These are phyloP conservation scores for Acanthamoeba polyphaga DNA, from an alignment of 208 protist genomes.

Conservation along the genomic window DNA sequence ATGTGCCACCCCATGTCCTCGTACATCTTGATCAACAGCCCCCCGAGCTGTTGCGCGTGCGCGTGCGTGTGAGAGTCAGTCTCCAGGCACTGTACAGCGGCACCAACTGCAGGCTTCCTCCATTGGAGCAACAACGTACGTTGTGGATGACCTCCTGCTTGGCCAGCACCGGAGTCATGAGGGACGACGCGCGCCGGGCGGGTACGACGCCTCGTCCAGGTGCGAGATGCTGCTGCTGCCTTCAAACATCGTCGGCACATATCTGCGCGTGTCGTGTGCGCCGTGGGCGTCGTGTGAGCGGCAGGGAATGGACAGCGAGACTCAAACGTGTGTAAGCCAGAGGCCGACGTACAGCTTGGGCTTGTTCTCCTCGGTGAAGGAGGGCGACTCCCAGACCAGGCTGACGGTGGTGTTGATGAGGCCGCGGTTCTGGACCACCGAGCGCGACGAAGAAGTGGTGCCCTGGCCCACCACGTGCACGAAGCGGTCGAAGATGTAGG, in stretches of 20 bases:
- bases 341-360: conserved; percentile 43
- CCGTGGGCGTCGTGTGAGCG: too few relatives aligned
- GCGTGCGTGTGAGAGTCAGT: neutral
- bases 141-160: conserved; percentile 59
- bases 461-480: conserved; percentile 29
- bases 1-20: conserved; percentile 66
- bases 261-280: neutral
- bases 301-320: neutral
- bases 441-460: neutral
- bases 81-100: neutral
- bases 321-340: neutral
- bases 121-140: neutral
- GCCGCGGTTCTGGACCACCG: neutral
- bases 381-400: conserved; percentile 34
- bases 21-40: conserved; percentile 56
- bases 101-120: too few relatives aligned
- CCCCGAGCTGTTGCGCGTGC: neutral
- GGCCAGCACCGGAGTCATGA: conserved; percentile 56
- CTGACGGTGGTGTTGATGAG: neutral
- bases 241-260: conserved; percentile 17
- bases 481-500: conserved; percentile 49
- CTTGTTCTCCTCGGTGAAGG: neutral
- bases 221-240: conserved; percentile 45
- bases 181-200: conserved; percentile 11
- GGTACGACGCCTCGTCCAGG: conserved; percentile 53